Evolutionary conservation across 225 moss, liverwort and hornwort species (phyloP).

Genomic region (Pseudisothecium myosuroides): DNA sequence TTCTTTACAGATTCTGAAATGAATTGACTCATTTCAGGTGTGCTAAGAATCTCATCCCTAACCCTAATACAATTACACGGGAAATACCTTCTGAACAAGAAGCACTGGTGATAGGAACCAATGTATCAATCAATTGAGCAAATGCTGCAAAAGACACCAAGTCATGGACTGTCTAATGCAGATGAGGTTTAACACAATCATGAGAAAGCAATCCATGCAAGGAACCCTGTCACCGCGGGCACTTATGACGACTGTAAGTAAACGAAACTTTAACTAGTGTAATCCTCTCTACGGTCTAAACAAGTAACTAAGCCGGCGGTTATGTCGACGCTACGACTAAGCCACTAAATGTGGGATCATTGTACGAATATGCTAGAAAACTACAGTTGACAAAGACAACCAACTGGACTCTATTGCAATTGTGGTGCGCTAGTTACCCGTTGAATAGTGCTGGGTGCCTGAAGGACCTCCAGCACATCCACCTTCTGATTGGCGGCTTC

Average conservation of each 20-base stretch:
- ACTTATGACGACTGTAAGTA: conserved; percentile 7
- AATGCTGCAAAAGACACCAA: neutral
- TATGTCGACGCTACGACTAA: neutral
- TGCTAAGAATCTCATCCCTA: neutral
- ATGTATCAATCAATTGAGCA: neutral
- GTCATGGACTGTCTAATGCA: neutral
- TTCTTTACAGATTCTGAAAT: neutral
- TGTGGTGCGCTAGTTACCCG: conserved; percentile 43
- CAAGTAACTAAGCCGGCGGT: conserved; percentile 7
- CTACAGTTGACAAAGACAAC: neutral
- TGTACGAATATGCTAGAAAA: neutral
- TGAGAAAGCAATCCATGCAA: neutral
- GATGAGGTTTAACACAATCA: neutral
- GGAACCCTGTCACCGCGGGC: neutral
- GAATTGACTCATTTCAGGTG: neutral
- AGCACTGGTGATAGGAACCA: neutral
- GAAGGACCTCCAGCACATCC: conserved; percentile 46
- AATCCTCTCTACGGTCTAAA: neutral
- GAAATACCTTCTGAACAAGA: neutral
- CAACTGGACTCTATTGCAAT: conserved; percentile 3
- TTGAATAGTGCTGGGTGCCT: conserved; percentile 32
- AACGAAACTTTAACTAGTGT: neutral
- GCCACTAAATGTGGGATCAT: neutral
- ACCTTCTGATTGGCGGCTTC: conserved; percentile 66
- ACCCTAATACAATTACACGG: neutral